Evolutionary conservation across 352 stramenopile genomes (phyloP).

Genomic region (Globisporangium rhizosaccharum): DNA sequence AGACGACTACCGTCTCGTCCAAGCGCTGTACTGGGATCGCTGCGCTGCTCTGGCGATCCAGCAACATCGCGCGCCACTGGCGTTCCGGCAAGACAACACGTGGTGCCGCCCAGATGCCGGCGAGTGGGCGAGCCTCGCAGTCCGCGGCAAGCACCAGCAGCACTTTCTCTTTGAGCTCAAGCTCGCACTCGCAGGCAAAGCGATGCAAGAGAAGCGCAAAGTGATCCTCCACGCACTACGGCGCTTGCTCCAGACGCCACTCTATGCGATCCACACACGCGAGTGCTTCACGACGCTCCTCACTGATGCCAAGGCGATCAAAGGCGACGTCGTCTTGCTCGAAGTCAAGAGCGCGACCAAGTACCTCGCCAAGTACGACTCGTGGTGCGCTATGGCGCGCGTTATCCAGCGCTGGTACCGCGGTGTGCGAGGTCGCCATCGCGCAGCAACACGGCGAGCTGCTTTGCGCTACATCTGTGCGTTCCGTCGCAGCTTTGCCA

Average conservation of each 20-base stretch:
- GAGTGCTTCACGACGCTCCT: slow-evolving; percentile 45
- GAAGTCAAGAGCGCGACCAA: slow-evolving; percentile 57
- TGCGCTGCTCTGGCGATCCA: slow-evolving; percentile 61
- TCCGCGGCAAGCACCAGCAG: slow-evolving; percentile 52
- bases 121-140: slow-evolving; percentile 59
- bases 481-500: slow-evolving; percentile 26
- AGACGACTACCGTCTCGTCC: slow-evolving; percentile 32
- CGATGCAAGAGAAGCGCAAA: slow-evolving; percentile 44
- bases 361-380: slow-evolving; percentile 59
- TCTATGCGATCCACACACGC: slow-evolving; percentile 52
- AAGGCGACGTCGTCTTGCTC: slow-evolving; percentile 67
- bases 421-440: slow-evolving; percentile 29
- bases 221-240: slow-evolving; percentile 45
- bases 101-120: slow-evolving; percentile 72
- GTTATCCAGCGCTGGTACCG: slow-evolving; percentile 64
- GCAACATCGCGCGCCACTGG: slow-evolving; percentile 37
- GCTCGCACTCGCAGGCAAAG: slow-evolving; percentile 43
- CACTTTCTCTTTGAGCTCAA: slow-evolving; percentile 70
- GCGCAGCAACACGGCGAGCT: slow-evolving; percentile 18
- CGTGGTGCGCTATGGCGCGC: slow-evolving; percentile 37
- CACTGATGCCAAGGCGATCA: slow-evolving; percentile 41
- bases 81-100: slow-evolving; percentile 42
- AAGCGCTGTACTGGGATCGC: slow-evolving; percentile 81
- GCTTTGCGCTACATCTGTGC: slow-evolving; percentile 26
- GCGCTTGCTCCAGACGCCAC: slow-evolving; percentile 42